Evolutionary conservation across 371 early-diverging fungal species (phyloP), one percentile per base, ranked within the genome.

Genomic region (Lichtheimia ramosa): DNA sequence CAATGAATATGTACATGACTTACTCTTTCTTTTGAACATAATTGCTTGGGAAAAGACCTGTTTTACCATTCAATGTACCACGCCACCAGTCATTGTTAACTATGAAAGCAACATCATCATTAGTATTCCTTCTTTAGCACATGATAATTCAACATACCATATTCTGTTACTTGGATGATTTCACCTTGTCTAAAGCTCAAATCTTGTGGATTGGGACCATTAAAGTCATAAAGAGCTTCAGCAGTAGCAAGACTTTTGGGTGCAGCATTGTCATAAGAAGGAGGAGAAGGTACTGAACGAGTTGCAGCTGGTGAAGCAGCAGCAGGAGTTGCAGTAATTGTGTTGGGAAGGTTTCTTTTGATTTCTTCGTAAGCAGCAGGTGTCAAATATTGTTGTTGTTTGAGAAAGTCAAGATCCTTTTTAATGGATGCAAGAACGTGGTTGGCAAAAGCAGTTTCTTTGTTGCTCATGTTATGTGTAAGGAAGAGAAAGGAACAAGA

Each of bases 31-130:
- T 34, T 8, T 34, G 34, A 34, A 68, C 69, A 49, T 74, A 68
- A 21, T 61, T 68, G 41, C 63, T 61, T 5, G 74, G 74, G 59
- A 74, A 74, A n/a, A 70, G 46, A 28, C 74, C 74, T 15, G 60
- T 65, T 12, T 42, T 59, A 15, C 68, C 70, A 25, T 66, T 58
- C 14, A 70, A 21, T 1, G 54, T 61, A 15, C 74, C 74, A 24
- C 71, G 60, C 70, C 68, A 74, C 74, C 74, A 74, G 46, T 74
- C 71, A 56, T 70, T 56, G 28, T 74, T 70, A 18, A 74, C 74
- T 74, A 39, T 61, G 43, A 28, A 7, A 42, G n/a, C 21, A 14
- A 20, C 12, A 23, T 16, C 20, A 14, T 25, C 48, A 21, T 59
- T 40, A 54, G n/a, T 34, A 34, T 34, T 34, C 34, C 10, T 34